phyloP scores from a whole-genome alignment of 2,329 filamentous ascomycete genomes.

The Lecanosticta acicola region DNA sequence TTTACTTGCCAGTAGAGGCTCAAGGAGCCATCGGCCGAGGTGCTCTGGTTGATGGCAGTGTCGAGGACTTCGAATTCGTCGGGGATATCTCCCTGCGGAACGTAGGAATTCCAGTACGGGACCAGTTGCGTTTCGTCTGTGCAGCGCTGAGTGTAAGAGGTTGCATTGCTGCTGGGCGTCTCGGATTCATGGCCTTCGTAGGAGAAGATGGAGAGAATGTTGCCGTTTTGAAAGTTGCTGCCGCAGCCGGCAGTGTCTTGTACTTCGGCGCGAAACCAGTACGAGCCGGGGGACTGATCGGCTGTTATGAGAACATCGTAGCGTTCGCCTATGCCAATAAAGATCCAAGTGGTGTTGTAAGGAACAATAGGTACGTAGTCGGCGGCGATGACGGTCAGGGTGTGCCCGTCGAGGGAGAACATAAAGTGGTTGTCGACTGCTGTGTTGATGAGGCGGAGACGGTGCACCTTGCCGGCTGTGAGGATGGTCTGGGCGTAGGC shows the following conservation, averaged over 20 bases:
- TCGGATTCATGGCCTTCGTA: constrained; percentile 34
- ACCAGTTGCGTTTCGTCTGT: constrained; percentile 37
- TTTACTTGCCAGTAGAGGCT: constrained; percentile 40
- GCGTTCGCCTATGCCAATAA: constrained; percentile 38
- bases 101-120: constrained; percentile 36
- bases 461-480: constrained; percentile 37
- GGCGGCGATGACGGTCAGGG: constrained; percentile 33
- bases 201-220: constrained; percentile 35
- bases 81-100: constrained; percentile 29
- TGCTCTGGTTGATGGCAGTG: constrained; percentile 27
- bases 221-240: constrained; percentile 27
- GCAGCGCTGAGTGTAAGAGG: constrained; percentile 36
- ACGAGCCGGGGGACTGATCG: constrained; percentile 30
- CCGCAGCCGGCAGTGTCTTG: constrained; percentile 30
- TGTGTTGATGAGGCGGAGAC: constrained; percentile 43
- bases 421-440: constrained; percentile 41
- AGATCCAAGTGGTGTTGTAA: constrained; percentile 27
- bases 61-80: constrained; percentile 23
- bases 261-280: constrained; percentile 35
- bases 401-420: constrained; percentile 35
- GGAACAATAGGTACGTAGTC: constrained; percentile 36
- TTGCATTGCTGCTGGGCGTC: constrained; percentile 28
- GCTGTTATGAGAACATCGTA: constrained; percentile 39
- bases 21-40: constrained; percentile 24
- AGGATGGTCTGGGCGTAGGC: constrained; percentile 30